These are phyloP conservation scores for Neckera pumila DNA, from an alignment of 225 moss, liverwort and hornwort genomes.

Conservation along the genomic window DNA sequence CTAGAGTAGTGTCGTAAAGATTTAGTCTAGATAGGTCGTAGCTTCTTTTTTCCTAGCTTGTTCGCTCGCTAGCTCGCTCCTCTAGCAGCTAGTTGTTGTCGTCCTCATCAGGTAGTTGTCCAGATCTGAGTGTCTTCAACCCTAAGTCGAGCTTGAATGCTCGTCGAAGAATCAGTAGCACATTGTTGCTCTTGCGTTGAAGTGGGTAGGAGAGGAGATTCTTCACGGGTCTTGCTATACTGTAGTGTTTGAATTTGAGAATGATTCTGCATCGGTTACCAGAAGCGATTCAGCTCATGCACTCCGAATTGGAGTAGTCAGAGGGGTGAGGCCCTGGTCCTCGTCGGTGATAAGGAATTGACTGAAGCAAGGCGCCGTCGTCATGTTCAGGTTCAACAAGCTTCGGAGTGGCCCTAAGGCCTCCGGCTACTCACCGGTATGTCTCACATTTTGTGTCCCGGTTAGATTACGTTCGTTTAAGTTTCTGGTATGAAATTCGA, in stretches of 20 bases:
- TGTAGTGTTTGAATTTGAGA: background rate
- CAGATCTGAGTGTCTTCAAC: background rate
- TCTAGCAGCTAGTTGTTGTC: background rate
- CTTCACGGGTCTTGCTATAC: background rate
- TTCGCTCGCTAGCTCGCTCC: background rate
- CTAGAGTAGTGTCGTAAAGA: background rate
- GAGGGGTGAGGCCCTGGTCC: background rate
- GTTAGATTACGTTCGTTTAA: background rate
- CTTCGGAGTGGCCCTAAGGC: background rate
- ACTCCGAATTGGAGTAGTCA: background rate
- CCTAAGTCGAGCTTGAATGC: background rate
- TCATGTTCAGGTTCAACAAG: constrained; percentile 18
- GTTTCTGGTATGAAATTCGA: background rate
- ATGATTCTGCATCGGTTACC: background rate
- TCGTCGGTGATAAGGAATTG: background rate
- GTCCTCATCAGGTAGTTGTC: background rate
- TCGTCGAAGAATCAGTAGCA: background rate
- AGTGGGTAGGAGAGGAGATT: background rate
- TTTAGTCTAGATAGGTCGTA: background rate
- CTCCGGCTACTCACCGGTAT: background rate
- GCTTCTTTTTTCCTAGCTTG: background rate
- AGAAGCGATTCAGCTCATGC: background rate
- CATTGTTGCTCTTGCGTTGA: background rate
- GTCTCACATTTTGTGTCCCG: background rate
- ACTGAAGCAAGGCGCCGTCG: background rate